These are phyloP conservation scores for Chlamydomonas asymmetrica DNA, from an alignment of 139 green algal genomes.

Conservation along the genomic window DNA sequence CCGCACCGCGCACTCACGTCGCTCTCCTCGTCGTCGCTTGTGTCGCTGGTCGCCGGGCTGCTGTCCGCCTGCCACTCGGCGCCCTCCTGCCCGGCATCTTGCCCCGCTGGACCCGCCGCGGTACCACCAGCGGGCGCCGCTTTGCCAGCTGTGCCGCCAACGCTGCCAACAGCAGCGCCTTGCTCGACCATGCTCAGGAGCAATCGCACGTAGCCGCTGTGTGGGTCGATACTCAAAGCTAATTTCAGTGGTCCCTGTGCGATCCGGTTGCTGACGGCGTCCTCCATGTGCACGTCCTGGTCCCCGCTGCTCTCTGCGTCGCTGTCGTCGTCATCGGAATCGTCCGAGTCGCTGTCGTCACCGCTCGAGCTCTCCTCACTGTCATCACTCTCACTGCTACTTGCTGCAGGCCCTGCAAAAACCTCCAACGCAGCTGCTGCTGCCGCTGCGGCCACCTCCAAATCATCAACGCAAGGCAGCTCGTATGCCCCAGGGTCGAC, in stretches of 20 bases:
- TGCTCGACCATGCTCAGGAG: too few relatives aligned
- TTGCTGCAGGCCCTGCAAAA: constrained; percentile 13
- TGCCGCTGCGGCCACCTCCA: constrained; percentile 67
- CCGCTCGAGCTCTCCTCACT: neutral
- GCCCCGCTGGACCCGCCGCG: too few relatives aligned
- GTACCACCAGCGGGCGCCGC: too few relatives aligned
- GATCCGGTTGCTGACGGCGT: too few relatives aligned
- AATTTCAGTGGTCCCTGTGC: too few relatives aligned
- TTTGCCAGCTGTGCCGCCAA: too few relatives aligned
- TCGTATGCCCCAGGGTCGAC: constrained; percentile 25
- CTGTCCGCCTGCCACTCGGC: constrained; percentile 29
- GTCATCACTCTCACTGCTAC: constrained; percentile 2
- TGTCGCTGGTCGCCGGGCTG: constrained; percentile 13
- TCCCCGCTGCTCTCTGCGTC: constrained; percentile 19
- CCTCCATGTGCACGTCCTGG: constrained; percentile 28
- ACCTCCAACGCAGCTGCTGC: constrained; percentile 62
- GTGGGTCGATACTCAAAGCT: too few relatives aligned
- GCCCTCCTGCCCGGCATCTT: too few relatives aligned
- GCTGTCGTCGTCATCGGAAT: constrained; percentile 7
- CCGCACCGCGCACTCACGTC: neutral
- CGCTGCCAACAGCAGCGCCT: too few relatives aligned
- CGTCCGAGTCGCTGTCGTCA: constrained; percentile 23
- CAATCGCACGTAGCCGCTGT: too few relatives aligned
- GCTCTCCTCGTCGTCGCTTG: constrained; percentile 6
- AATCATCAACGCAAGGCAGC: constrained; percentile 64